Evolutionary conservation across 2,329 filamentous ascomycete genomes (phyloP), one percentile per base, ranked within the genome.

Genomic region (Arthrobotrys musiformis): DNA sequence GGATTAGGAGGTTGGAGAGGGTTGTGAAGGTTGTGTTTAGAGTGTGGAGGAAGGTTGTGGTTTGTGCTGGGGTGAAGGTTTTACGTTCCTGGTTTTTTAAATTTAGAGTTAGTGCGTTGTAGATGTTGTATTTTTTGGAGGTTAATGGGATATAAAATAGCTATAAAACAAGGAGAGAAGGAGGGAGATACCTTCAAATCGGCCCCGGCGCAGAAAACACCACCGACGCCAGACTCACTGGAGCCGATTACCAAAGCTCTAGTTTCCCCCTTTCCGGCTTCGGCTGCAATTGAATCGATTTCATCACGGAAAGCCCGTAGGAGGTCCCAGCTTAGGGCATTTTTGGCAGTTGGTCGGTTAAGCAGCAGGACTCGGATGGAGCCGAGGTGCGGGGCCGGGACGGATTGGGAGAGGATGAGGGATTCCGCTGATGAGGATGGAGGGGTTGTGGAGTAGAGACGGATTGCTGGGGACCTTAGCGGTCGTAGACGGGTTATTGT

Each of bases 121-220:
- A 40, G 40, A 56, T 13, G 35, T 66, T 66, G 28, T 33, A 50
- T 19, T 64, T 33, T 67, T 60, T 44, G 2, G 19, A 48, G 30
- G 6, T 37, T n/a, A 17, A 17, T 40, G 19, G 19, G 6, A 26
- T 58, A 58, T 35, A 24, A 8, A 54, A 15, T 0, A 7, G 52
- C n/a, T 13, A 22, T 17, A 24, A 5, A 22, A 26, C n/a, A 28
- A 35, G 17, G 37, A 4, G 5, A 22, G 30, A 58, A 15, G 5
- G 11, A 24, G 30, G 13, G 7, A 35, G 13, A 19, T 68, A 76
- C 72, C 64, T 97, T 98, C 81, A 99, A 85, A 82, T 99, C 95
- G 2, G 95, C 95, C 40, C 95, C 95, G 0, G 95, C 93, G 84
- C 95, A 99, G 84, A 99, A 99, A 81, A 90, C 91, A 15, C 78